Conservation (phyloP, 495 filamentous ascomycete genomes). For the Xylaria cubensis region DNA sequence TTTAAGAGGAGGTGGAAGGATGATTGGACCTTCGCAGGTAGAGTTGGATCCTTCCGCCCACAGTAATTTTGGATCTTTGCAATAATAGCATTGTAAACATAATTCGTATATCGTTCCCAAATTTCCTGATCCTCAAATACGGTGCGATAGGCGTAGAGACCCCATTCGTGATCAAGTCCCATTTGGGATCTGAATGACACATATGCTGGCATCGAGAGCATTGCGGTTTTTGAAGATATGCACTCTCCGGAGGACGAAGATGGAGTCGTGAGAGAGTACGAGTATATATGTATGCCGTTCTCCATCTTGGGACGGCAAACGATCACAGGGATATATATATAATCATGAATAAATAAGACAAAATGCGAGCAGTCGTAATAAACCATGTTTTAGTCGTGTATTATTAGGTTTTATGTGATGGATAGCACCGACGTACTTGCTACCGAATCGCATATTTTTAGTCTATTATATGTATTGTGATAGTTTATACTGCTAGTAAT, state of each 20-base stretch:
- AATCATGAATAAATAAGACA: no score
- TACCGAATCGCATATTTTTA: no score
- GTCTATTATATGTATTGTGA: no score
- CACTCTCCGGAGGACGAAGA: neutral
- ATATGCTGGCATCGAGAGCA: neutral
- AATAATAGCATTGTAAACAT: neutral
- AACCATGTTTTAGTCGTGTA: no score
- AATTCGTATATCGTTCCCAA: neutral
- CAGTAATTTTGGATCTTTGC: neutral
- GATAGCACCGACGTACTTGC: no score
- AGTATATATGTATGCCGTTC: no score
- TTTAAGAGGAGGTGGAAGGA: neutral
- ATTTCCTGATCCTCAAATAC: neutral
- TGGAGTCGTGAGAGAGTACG: no score
- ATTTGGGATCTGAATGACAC: neutral
- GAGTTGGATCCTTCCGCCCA: neutral
- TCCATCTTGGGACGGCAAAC: no score
- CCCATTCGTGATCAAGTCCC: neutral
- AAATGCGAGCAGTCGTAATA: no score
- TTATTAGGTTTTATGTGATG: no score
- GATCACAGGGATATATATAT: no score
- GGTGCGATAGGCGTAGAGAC: neutral
- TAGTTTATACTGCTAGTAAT: no score
- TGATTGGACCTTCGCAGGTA: neutral
- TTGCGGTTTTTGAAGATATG: neutral